These are phyloP conservation scores for Phytophthora citricola DNA, from an alignment of 352 stramenopile genomes.

Conservation along the genomic window DNA sequence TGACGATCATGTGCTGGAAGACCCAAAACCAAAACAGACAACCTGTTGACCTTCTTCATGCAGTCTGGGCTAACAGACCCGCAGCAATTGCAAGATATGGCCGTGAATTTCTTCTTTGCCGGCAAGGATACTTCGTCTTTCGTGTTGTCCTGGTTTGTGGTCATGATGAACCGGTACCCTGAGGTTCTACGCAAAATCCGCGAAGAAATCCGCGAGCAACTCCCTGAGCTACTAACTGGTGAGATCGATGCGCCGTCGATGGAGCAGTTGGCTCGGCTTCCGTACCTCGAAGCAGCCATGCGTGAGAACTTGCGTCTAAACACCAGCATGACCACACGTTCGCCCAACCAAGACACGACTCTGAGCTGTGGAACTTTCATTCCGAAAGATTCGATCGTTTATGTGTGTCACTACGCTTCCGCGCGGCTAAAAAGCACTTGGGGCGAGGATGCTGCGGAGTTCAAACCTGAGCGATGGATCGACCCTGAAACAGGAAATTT, in stretches of 20 bases:
- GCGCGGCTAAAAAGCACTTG: slow-evolving; percentile 51
- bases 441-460: slow-evolving; percentile 55
- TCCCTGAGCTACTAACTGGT: slow-evolving; percentile 36
- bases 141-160: slow-evolving; percentile 73
- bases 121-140: slow-evolving; percentile 79
- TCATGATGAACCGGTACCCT: slow-evolving; percentile 81
- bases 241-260: slow-evolving; percentile 40
- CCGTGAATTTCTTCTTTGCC: slow-evolving; percentile 80
- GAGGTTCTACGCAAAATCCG: slow-evolving; percentile 48
- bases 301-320: slow-evolving; percentile 70
- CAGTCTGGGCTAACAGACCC: slow-evolving; percentile 30
- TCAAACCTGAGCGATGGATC: slow-evolving; percentile 71
- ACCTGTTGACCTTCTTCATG: slow-evolving; percentile 62
- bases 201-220: slow-evolving; percentile 45
- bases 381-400: slow-evolving; percentile 43
- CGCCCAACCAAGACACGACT: slow-evolving; percentile 51
- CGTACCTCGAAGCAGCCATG: slow-evolving; percentile 67
- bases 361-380: slow-evolving; percentile 69
- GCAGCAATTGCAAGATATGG: slow-evolving; percentile 68
- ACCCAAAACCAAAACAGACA: slow-evolving; percentile 20
- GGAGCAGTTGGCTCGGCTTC: slow-evolving; percentile 52
- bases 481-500: slow-evolving; percentile 41
- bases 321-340: slow-evolving; percentile 51
- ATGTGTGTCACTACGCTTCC: slow-evolving; percentile 54
- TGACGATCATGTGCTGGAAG: background rate